These are phyloP conservation scores for Nakazawaea laoshanensis DNA, from an alignment of 805 yeast genomes.

Conservation along the genomic window DNA sequence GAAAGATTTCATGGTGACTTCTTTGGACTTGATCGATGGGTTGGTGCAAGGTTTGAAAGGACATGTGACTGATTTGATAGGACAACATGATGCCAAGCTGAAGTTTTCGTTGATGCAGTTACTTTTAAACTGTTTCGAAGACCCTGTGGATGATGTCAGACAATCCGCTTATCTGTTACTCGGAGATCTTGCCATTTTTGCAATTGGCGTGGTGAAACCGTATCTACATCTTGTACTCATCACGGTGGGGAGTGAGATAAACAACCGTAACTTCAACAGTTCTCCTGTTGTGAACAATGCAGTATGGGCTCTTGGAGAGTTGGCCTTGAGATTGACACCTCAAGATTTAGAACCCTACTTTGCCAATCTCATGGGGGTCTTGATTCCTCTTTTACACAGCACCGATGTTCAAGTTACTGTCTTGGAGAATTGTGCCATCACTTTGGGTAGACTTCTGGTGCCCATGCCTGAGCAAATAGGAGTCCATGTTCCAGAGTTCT, in stretches of 20 bases:
- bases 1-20: conserved; percentile 81
- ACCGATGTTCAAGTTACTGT: conserved; percentile 53
- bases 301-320: conserved; percentile 89
- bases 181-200: conserved; percentile 77
- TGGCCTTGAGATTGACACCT: conserved; percentile 49
- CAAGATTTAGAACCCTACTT: conserved; percentile 44
- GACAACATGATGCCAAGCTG: conserved; percentile 18
- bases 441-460: conserved; percentile 80
- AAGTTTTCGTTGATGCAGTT: conserved; percentile 43
- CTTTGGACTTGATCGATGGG: conserved; percentile 88
- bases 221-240: conserved; percentile 44
- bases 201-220: conserved; percentile 37
- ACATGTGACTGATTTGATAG: conserved; percentile 49
- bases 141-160: conserved; percentile 77
- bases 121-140: conserved; percentile 63
- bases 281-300: conserved; percentile 79
- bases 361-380: conserved; percentile 40
- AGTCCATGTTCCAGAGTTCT: conserved; percentile 48
- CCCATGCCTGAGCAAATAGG: conserved; percentile 51
- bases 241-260: conserved; percentile 63
- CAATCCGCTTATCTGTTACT: conserved; percentile 85
- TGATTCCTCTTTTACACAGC: conserved; percentile 53
- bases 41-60: conserved; percentile 79
- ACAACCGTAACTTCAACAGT: conserved; percentile 38
- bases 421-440: conserved; percentile 80